phyloP scores from a whole-genome alignment of 2,329 filamentous ascomycete species.

The Xylaria multiplex region DNA sequence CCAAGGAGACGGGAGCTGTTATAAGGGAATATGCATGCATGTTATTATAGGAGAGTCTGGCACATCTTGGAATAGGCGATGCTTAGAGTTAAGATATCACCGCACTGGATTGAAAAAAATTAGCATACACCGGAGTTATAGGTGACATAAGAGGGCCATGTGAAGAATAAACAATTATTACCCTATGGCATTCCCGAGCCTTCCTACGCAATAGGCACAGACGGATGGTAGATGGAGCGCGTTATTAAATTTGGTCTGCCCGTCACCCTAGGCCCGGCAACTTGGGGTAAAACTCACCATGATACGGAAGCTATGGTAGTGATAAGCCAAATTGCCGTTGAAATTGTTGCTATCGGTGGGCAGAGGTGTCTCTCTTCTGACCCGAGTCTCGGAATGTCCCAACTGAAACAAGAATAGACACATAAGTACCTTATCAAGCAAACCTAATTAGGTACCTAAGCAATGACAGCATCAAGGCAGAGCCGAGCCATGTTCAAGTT shows the following conservation, averaged over 20 bases:
- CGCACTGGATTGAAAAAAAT: too few species aligned
- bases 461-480: background rate
- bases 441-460: background rate
- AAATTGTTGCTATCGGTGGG: background rate
- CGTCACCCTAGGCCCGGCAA: background rate
- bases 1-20: conserved; percentile 1
- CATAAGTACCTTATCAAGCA: background rate
- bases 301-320: background rate
- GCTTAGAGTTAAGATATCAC: background rate
- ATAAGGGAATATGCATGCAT: background rate
- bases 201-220: background rate
- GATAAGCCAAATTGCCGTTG: background rate
- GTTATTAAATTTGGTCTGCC: background rate
- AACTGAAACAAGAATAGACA: background rate
- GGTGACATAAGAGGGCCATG: background rate
- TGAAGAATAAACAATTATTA: background rate
- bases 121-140: conserved; percentile 6
- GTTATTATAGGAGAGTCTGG: background rate
- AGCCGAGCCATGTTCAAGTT: background rate
- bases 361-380: conserved; percentile 12
- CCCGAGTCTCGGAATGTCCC: background rate
- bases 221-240: background rate
- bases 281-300: background rate
- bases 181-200: background rate
- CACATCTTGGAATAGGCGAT: background rate